These are phyloP conservation scores for Picea engelmannii DNA, from an alignment of 83 land plant genomes.

Conservation along the genomic window DNA sequence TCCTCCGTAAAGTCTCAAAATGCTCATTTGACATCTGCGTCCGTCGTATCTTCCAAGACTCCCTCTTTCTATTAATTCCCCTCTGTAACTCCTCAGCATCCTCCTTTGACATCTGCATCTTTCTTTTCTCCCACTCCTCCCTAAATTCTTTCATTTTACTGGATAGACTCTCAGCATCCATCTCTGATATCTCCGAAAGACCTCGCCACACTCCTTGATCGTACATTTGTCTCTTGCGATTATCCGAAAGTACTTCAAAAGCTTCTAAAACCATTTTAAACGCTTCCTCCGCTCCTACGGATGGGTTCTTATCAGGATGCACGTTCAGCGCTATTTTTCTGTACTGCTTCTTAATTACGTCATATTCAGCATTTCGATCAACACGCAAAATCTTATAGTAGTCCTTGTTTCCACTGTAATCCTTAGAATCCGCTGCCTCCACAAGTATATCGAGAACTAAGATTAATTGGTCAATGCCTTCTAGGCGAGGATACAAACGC, in stretches of 20 bases:
- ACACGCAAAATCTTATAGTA: conserved; percentile 22
- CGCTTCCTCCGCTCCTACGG: conserved; percentile 53
- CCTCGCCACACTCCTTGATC: too few species aligned
- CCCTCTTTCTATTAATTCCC: too few species aligned
- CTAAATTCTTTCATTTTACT: too few species aligned
- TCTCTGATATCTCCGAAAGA: too few species aligned
- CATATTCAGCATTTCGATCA: conserved; percentile 30
- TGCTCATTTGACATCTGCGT: too few species aligned
- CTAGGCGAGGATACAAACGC: conserved; percentile 38
- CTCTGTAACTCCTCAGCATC: too few species aligned
- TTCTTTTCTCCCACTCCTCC: too few species aligned
- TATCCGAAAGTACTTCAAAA: conserved; percentile 41
- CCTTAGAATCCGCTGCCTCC: conserved; percentile 15
- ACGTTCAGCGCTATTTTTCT: conserved; percentile 44
- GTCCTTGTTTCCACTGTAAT: background rate
- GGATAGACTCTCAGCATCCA: too few species aligned
- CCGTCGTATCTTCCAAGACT: too few species aligned
- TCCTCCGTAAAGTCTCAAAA: too few species aligned
- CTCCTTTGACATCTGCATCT: too few species aligned
- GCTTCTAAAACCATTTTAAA: conserved; percentile 52
- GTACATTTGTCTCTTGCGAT: conserved; percentile 24
- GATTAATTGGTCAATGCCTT: conserved; percentile 38
- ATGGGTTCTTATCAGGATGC: conserved; percentile 61
- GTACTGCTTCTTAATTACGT: conserved; percentile 46
- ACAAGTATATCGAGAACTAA: conserved; percentile 52